Conservation (phyloP, 2,329 filamentous ascomycete species). For the Penicillium polonicum region DNA sequence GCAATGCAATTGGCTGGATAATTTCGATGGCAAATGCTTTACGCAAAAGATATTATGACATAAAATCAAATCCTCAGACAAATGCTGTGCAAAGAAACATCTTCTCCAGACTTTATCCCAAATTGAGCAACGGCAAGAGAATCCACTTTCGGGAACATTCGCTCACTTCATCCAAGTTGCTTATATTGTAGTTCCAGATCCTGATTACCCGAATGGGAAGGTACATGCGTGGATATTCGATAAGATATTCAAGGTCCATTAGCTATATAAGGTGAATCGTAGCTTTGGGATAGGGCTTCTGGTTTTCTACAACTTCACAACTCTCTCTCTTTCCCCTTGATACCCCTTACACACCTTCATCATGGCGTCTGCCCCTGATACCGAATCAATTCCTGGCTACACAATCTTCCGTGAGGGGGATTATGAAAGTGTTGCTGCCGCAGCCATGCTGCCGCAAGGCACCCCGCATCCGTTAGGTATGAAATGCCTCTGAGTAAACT, state of each 20-base stretch:
- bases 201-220: conserved; percentile 24
- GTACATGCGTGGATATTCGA: conserved; percentile 24
- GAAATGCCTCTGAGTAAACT: background rate
- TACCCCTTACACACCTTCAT: conserved; percentile 8
- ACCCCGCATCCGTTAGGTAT: conserved; percentile 26
- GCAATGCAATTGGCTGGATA: conserved; percentile 15
- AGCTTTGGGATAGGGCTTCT: background rate
- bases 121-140: conserved; percentile 13
- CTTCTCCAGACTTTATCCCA: conserved; percentile 21
- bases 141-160: conserved; percentile 17
- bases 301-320: conserved; percentile 15
- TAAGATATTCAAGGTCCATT: conserved; percentile 11
- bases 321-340: conserved; percentile 4
- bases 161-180: conserved; percentile 5
- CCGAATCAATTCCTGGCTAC: conserved; percentile 28
- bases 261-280: conserved; percentile 18
- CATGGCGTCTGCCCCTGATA: conserved; percentile 29
- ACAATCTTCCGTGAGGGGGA: conserved; percentile 29
- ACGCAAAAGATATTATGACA: conserved; percentile 21
- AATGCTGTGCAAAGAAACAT: background rate
- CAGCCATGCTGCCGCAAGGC: conserved; percentile 24
- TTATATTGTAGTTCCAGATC: conserved; percentile 6
- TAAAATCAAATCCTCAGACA: background rate
- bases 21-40: conserved; percentile 10
- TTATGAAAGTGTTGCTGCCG: conserved; percentile 28